Evolutionary conservation across 2,329 filamentous ascomycete species (phyloP), one percentile per base, ranked within the genome.

Genomic region (Pseudofabraea citricarpa): DNA sequence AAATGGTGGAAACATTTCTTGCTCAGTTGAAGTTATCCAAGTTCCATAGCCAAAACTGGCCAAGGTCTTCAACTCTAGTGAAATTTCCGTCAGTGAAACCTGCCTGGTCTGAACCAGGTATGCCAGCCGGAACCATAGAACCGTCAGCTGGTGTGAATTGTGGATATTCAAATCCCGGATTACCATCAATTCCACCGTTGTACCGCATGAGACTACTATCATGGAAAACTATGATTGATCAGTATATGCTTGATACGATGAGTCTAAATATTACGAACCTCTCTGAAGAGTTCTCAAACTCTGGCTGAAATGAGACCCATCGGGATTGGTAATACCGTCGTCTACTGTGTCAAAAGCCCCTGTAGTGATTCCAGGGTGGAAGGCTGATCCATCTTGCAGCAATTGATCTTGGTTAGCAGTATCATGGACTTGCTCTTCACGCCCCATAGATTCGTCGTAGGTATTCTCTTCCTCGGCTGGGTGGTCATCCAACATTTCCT

Each of bases 21-120:
- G n/a, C n/a, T n/a, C n/a, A 29, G 19, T 46, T 37, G 13, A 42
- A 37, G 23, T 31, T 16, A 19, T 39, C 21, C 45, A 54, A 55
- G 20, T 61, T 56, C 58, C 58, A 61, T 36, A 61, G 44, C 58
- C 58, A 61, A 35, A 56, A 59, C 15, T 61, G 40, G 12, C 58
- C 58, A 10, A 48, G 43, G 37, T 48, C 46, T 36, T 48, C 46
- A 13, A 48, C 26, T 3, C 26, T 9, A n/a, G 10, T 29, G 10
- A n/a, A 9, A n/a, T 29, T 29, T 2, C 26, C 26, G n/a, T 29
- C 26, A 29, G n/a, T 9, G 26, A n/a, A n/a, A n/a, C n/a, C n/a
- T n/a, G n/a, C n/a, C n/a, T n/a, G n/a, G n/a, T n/a, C n/a, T n/a
- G n/a, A n/a, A n/a, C n/a, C n/a, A n/a, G n/a, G n/a, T n/a, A n/a